phyloP scores from a whole-genome alignment of 257 asterid species.

The Solanum etuberosum region DNA sequence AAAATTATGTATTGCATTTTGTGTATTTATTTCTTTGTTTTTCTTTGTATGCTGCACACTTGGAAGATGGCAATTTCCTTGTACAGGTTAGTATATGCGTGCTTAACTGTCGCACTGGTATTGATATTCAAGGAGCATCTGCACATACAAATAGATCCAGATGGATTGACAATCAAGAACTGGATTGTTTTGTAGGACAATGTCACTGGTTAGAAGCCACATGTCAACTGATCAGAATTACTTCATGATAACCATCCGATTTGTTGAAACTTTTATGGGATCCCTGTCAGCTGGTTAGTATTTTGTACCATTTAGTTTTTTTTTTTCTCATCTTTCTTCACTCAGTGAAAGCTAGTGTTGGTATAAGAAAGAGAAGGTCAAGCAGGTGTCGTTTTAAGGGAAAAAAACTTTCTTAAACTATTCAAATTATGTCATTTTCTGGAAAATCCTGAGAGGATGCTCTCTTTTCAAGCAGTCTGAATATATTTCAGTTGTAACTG shows the following conservation, averaged over 20 bases:
- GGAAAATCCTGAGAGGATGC: background rate
- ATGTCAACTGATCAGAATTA: conserved; percentile 61
- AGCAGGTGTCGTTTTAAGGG: background rate
- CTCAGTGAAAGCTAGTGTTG: background rate
- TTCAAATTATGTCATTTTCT: background rate
- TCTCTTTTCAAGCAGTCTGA: background rate
- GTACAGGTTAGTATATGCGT: conserved; percentile 63
- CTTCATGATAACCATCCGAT: conserved; percentile 82
- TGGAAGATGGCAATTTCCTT: conserved; percentile 97
- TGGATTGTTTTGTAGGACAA: conserved; percentile 50
- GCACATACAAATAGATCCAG: background rate
- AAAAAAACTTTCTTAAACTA: background rate
- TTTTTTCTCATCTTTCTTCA: background rate
- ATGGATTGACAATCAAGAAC: conserved; percentile 8
- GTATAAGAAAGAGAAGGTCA: background rate
- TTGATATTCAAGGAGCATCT: background rate
- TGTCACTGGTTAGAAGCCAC: conserved; percentile 91
- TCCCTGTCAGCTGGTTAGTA: conserved; percentile 90
- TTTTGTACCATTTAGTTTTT: background rate
- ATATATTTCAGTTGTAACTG: background rate
- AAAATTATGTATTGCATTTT: background rate
- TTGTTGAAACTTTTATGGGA: conserved; percentile 94
- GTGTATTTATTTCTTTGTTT: conserved; percentile 18
- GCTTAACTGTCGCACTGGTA: background rate
- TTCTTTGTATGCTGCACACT: conserved; percentile 19